These are phyloP conservation scores for Pythium rhizo-oryzae DNA, from an alignment of 352 stramenopile species.

Conservation along the genomic window DNA sequence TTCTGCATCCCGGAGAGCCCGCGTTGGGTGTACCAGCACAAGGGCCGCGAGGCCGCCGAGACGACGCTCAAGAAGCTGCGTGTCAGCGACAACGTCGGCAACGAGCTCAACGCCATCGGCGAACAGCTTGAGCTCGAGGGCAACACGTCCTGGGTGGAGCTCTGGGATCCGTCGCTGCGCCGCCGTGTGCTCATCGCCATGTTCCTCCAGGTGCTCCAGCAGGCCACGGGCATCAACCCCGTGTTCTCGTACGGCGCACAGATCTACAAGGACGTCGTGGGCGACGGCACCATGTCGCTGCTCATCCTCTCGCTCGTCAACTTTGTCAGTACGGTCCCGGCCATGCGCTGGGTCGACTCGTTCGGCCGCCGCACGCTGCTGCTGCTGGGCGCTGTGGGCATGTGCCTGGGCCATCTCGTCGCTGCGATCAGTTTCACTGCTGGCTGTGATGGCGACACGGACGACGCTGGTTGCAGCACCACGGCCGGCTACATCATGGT, in stretches of 20 bases:
- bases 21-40: conserved; percentile 49
- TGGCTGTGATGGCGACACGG: conserved; percentile 37
- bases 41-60: conserved; percentile 35
- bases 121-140: conserved; percentile 45
- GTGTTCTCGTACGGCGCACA: conserved; percentile 41
- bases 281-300: conserved; percentile 38
- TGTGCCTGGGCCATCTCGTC: conserved; percentile 46
- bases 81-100: conserved; percentile 30
- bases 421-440: conserved; percentile 38
- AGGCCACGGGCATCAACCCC: conserved; percentile 44
- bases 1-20: conserved; percentile 55
- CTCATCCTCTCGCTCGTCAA: conserved; percentile 41
- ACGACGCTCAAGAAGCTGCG: conserved; percentile 35
- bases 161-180: conserved; percentile 30
- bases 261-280: conserved; percentile 45
- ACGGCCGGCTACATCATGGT: conserved; percentile 42
- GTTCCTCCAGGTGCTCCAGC: conserved; percentile 45
- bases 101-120: conserved; percentile 47
- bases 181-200: conserved; percentile 40
- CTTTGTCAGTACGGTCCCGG: conserved; percentile 44
- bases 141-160: conserved; percentile 34
- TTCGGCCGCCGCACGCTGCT: conserved; percentile 40
- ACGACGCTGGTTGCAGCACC: conserved; percentile 26
- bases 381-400: conserved; percentile 42
- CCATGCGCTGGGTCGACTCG: conserved; percentile 47